Evolutionary conservation across 257 asterid genomes (phyloP).

Genomic region (Mentha longifolia): DNA sequence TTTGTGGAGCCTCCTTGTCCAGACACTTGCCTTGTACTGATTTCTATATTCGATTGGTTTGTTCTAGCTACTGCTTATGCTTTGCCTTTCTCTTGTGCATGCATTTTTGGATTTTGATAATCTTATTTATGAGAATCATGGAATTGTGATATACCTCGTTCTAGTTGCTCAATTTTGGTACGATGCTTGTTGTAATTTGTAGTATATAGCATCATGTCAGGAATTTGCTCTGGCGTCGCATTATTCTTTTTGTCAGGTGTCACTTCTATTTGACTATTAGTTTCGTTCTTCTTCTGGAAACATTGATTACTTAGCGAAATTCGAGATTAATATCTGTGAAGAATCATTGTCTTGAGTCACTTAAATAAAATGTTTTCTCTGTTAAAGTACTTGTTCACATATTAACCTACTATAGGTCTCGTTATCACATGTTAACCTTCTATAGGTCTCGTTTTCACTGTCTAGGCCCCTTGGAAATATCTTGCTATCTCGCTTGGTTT

Average conservation of each 20-base stretch:
- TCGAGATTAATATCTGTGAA: not conserved
- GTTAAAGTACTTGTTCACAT: not conserved
- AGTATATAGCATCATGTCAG: not conserved
- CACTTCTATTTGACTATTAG: not conserved
- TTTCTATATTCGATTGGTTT: not conserved
- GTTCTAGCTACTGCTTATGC: not conserved
- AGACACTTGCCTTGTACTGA: not conserved
- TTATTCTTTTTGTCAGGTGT: not conserved
- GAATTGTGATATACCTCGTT: not conserved
- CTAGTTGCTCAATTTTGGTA: not conserved
- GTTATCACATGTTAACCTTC: not conserved
- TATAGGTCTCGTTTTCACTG: not conserved
- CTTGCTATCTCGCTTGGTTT: not conserved
- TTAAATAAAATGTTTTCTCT: not conserved
- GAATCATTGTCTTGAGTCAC: constrained; percentile 1
- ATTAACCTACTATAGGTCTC: not conserved
- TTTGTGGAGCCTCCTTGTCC: not conserved
- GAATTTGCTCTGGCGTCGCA: not conserved
- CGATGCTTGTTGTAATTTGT: not conserved
- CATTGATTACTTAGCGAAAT: not conserved
- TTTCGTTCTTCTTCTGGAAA: not conserved
- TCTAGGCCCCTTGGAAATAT: no score
- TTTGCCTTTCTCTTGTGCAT: not conserved
- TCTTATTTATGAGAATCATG: constrained; percentile 4
- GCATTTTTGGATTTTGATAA: not conserved